Evolutionary conservation across 2,329 filamentous ascomycete genomes (phyloP).

Genomic region (Hypoxylon sp.): DNA sequence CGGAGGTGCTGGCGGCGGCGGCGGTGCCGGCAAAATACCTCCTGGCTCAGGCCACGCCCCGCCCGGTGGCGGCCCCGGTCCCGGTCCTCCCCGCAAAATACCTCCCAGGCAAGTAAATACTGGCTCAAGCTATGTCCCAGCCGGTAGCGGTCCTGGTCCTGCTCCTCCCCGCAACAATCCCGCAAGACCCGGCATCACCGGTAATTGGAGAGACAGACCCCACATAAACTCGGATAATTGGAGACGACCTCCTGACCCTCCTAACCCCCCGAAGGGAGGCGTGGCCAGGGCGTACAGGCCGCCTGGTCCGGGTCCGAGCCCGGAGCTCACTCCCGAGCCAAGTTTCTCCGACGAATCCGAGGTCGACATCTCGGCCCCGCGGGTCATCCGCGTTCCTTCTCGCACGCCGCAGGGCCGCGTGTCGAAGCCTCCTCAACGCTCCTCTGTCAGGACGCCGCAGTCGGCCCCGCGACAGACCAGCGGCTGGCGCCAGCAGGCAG

Average conservation of each 20-base stretch:
- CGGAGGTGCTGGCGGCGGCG: too few species aligned
- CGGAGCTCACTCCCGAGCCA: neutral
- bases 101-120: too few species aligned
- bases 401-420: neutral
- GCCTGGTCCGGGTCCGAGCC: neutral
- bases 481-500: slow-evolving; percentile 10
- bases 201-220: neutral
- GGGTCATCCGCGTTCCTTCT: neutral
- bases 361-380: neutral
- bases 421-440: neutral
- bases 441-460: neutral
- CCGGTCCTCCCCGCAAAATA: too few species aligned
- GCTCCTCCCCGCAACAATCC: neutral
- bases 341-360: neutral
- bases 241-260: too few species aligned
- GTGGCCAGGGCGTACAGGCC: neutral
- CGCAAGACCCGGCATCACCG: neutral
- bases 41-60: too few species aligned
- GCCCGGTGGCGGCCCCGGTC: too few species aligned
- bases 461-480: neutral
- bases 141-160: too few species aligned
- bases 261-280: too few species aligned
- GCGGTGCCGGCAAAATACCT: too few species aligned
- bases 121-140: too few species aligned
- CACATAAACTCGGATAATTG: too few species aligned